Percentiles rank a stretch among this genome's conserved stretches.
Conservation (phyloP, 31 red algal genomes). For the Pterothamnion heteromorphum region DNA sequence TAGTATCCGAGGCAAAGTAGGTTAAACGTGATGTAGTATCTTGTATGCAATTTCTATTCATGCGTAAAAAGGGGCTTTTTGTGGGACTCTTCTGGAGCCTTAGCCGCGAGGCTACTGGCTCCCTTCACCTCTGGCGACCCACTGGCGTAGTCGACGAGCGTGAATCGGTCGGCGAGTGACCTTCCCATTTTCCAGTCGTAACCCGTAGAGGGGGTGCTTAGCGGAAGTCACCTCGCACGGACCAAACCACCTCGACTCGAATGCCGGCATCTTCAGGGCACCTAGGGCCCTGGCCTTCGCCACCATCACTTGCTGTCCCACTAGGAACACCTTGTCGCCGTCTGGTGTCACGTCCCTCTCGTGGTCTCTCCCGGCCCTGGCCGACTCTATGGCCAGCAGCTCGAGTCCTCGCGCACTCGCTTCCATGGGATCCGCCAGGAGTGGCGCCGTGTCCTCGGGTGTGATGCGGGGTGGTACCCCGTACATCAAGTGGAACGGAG, state of each 20-base stretch:
- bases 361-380: too few relatives aligned
- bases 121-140: not conserved
- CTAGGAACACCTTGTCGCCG: too few relatives aligned
- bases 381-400: not conserved
- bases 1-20: not conserved
- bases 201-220: not conserved
- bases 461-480: not conserved
- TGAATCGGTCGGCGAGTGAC: not conserved
- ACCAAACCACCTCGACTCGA: not conserved
- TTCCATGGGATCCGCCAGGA: not conserved
- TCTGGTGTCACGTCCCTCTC: too few relatives aligned
- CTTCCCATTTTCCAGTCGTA: not conserved
- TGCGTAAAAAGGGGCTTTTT: not conserved
- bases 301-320: too few relatives aligned
- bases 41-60: not conserved
- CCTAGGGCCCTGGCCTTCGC: too few relatives aligned
- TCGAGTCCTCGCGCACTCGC: not conserved
- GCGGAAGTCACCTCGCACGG: not conserved
- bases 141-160: not conserved
- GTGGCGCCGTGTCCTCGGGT: not conserved
- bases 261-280: not conserved
- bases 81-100: not conserved
- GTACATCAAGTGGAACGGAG: not conserved
- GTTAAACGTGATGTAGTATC: not conserved
- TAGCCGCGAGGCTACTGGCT: not conserved